Conservation (phyloP, 2,329 filamentous ascomycete species). For the Aspergillus pseudotamarii region DNA sequence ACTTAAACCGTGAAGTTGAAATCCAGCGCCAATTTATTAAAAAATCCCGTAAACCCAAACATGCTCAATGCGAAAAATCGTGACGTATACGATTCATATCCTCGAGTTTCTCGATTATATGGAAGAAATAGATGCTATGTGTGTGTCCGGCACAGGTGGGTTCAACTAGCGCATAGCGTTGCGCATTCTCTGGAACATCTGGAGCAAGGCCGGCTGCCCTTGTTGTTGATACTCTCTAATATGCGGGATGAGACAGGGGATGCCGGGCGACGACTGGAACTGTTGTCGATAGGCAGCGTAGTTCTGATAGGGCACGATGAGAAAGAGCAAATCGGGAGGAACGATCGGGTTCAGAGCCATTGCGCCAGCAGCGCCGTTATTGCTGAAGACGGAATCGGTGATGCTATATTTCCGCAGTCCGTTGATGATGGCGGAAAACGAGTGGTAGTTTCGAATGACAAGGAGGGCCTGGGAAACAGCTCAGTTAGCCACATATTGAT, state of each 20-base stretch:
- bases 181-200: constrained; percentile 32
- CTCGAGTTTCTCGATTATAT: neutral
- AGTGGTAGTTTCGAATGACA: constrained; percentile 38
- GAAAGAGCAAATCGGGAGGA: constrained; percentile 26
- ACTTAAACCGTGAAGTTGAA: neutral
- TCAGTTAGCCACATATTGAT: neutral
- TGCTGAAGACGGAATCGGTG: constrained; percentile 23
- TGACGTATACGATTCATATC: neutral
- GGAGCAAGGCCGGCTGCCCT: constrained; percentile 30
- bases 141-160: neutral
- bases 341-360: constrained; percentile 28
- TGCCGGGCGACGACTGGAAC: constrained; percentile 35
- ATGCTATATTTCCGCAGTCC: constrained; percentile 40
- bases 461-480: constrained; percentile 32
- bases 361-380: constrained; percentile 16
- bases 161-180: constrained; percentile 8
- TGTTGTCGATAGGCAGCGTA: constrained; percentile 39
- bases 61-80: neutral
- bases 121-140: neutral
- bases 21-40: constrained; percentile 11
- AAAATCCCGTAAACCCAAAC: constrained; percentile 2
- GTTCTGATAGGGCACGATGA: constrained; percentile 37
- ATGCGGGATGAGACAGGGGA: constrained; percentile 45
- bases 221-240: constrained; percentile 35
- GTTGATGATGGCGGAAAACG: constrained; percentile 38